Percentiles rank a stretch among this genome's conserved stretches.
Evolutionary conservation across 2,329 filamentous ascomycete species (phyloP).

Genomic region (Colletotrichum tanaceti): DNA sequence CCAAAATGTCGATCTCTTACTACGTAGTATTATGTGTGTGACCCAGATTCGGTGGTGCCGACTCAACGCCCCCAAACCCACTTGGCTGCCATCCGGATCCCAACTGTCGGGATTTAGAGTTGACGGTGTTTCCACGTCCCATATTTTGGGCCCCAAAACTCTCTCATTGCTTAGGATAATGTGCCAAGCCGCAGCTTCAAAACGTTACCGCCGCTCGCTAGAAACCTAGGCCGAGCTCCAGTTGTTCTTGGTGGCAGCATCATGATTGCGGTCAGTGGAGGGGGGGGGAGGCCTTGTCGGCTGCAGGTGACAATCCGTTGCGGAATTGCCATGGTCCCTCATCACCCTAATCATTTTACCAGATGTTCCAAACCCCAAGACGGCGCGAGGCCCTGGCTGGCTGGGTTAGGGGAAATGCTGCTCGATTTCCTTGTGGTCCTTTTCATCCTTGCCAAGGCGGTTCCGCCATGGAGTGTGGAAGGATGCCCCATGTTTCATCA

Average conservation of each 20-base stretch:
- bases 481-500: constrained; percentile 17
- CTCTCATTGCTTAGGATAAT: no score
- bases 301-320: background rate
- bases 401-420: background rate
- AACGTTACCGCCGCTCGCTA: no score
- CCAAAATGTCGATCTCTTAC: constrained; percentile 7
- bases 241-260: background rate
- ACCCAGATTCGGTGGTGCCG: constrained; percentile 10
- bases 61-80: background rate
- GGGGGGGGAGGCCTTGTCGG: no score
- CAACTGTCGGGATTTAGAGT: background rate
- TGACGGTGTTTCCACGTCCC: background rate
- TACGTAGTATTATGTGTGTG: background rate
- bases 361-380: no score
- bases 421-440: background rate
- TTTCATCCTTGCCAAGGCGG: background rate
- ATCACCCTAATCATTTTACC: background rate
- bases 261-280: no score
- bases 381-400: no score
- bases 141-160: background rate
- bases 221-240: background rate
- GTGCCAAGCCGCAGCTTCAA: no score
- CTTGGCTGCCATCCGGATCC: background rate
- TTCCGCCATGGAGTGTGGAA: background rate
- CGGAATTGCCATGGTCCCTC: background rate